Conservation (phyloP, 2,329 filamentous ascomycete species). For the Aspergillus neoniger region DNA sequence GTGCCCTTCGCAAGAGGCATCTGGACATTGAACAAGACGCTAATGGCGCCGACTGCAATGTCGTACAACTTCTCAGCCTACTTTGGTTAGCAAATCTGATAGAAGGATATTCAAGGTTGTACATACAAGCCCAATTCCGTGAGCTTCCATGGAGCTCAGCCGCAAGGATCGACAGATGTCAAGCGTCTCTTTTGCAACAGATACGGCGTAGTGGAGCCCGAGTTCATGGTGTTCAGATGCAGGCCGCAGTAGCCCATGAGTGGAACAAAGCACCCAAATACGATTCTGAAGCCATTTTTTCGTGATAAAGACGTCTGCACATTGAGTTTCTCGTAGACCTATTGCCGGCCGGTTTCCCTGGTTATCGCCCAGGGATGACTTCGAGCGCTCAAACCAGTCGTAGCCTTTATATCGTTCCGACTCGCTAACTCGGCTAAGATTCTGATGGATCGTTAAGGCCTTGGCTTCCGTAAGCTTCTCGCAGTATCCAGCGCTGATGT, state of each 20-base stretch:
- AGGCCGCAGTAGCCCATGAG: conserved; percentile 41
- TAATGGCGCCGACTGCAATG: conserved; percentile 37
- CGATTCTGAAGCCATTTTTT: conserved; percentile 49
- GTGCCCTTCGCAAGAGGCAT: conserved; percentile 23
- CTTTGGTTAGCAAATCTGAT: conserved; percentile 5
- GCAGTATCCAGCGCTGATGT: conserved; percentile 65
- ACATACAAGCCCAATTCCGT: conserved; percentile 44
- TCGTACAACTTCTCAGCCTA: conserved; percentile 46
- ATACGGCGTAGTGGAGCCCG: conserved; percentile 39
- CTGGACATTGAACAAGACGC: conserved; percentile 30
- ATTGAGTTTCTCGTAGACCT: conserved; percentile 41
- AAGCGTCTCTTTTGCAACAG: conserved; percentile 38
- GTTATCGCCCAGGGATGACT: conserved; percentile 23
- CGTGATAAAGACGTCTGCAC: conserved; percentile 46
- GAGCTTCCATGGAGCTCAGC: conserved; percentile 45
- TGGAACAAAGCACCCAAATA: conserved; percentile 45
- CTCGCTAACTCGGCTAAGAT: conserved; percentile 34
- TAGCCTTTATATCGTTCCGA: conserved; percentile 40
- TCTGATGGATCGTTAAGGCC: conserved; percentile 42
- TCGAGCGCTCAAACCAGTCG: conserved; percentile 41
- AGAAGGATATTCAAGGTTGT: background rate
- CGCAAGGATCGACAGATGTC: conserved; percentile 36
- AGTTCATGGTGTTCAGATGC: conserved; percentile 41
- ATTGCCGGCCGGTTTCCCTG: conserved; percentile 28
- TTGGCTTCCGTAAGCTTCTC: conserved; percentile 68